These are phyloP conservation scores for Mycena polygramma DNA, from an alignment of 768 basidiomycete species.

Conservation along the genomic window DNA sequence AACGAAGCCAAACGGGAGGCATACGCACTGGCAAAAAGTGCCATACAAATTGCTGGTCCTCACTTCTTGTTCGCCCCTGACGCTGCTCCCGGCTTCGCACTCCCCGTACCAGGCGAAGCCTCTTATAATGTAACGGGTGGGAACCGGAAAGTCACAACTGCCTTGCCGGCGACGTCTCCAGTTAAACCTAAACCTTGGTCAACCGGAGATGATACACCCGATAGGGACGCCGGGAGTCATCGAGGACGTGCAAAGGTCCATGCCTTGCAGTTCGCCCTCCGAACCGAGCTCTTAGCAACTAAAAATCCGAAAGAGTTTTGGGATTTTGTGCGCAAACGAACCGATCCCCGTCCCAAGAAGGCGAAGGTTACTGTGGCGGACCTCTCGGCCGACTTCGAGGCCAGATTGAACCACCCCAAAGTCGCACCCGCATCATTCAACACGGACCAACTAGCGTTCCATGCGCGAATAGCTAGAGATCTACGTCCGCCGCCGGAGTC, in stretches of 20 bases:
- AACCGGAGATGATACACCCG: constrained; percentile 1
- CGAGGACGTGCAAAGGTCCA: constrained; percentile 22
- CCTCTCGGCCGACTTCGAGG: neutral
- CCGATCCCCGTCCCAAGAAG: neutral
- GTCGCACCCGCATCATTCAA: neutral
- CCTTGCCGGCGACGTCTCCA: neutral
- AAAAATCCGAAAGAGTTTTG: neutral
- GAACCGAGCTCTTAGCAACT: neutral
- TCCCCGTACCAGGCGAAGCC: neutral
- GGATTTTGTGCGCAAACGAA: no score
- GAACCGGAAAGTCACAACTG: constrained; percentile 8
- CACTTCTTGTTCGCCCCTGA: no score
- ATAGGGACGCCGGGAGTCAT: neutral
- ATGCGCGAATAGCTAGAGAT: neutral
- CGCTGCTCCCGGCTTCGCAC: neutral
- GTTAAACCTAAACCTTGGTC: neutral
- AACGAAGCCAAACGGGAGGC: neutral
- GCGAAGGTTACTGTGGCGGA: neutral
- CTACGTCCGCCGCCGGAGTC: neutral
- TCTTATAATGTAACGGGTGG: no score
- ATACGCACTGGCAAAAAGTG: neutral
- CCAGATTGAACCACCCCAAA: constrained; percentile 3
- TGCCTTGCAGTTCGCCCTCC: constrained; percentile 4
- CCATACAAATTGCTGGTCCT: neutral
- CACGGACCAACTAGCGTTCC: neutral